These are phyloP conservation scores for Metschnikowia similis DNA, from an alignment of 805 yeast species.

Conservation along the genomic window DNA sequence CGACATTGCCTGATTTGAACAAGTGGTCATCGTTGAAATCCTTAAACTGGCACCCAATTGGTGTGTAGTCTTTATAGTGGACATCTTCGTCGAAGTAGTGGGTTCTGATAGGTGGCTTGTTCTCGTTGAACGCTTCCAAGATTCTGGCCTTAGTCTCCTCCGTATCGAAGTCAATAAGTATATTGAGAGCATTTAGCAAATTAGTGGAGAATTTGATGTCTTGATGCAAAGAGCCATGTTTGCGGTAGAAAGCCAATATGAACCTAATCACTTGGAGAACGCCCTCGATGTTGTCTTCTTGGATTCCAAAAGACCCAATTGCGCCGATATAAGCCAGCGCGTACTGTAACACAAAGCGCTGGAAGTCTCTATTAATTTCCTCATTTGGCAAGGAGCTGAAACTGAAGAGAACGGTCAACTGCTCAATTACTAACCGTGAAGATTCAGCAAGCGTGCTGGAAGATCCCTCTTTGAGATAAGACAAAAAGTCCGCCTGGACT, in stretches of 20 bases:
- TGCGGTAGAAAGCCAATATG: conserved; percentile 13
- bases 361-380: conserved; percentile 3
- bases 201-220: background rate
- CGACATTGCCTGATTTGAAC: conserved; percentile 24
- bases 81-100: conserved; percentile 66
- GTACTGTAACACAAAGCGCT: conserved; percentile 8
- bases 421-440: conserved; percentile 8
- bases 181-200: conserved; percentile 9
- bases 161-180: conserved; percentile 8
- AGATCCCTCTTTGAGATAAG: conserved; percentile 8
- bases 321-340: conserved; percentile 5
- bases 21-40: conserved; percentile 59
- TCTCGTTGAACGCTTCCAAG: conserved; percentile 8
- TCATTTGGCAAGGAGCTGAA: conserved; percentile 10
- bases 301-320: background rate
- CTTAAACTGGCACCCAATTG: conserved; percentile 49
- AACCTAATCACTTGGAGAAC: conserved; percentile 12
- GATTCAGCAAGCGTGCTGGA: background rate
- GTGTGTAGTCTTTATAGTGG: conserved; percentile 52
- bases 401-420: conserved; percentile 14
- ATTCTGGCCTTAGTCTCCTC: conserved; percentile 8
- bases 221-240: background rate
- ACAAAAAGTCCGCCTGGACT: conserved; percentile 21
- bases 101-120: conserved; percentile 39
- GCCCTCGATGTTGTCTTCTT: conserved; percentile 4